These are phyloP conservation scores for Chernovozyma aurita DNA, from an alignment of 1,139 yeast species.

Conservation along the genomic window DNA sequence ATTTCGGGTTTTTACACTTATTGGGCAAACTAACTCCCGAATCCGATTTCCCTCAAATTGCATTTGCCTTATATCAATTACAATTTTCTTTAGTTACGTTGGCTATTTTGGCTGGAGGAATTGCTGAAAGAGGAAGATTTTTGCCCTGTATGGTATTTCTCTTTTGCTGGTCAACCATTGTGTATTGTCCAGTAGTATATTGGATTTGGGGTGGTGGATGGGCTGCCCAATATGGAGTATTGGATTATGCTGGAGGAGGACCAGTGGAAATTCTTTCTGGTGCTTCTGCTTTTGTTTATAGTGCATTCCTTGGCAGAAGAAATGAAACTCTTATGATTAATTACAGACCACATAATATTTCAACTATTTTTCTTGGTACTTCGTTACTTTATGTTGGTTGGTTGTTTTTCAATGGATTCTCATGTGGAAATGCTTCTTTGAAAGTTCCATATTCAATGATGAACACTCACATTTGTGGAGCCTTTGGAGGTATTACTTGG, in stretches of 20 bases:
- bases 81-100: slow-evolving; percentile 88
- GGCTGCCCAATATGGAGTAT: slow-evolving; percentile 85
- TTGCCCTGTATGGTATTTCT: slow-evolving; percentile 79
- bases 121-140: slow-evolving; percentile 87
- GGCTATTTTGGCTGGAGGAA: slow-evolving; percentile 90
- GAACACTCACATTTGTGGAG: slow-evolving; percentile 88
- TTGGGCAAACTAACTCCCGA: slow-evolving; percentile 46
- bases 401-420: slow-evolving; percentile 86
- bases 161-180: slow-evolving; percentile 86
- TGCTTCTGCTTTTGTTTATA: slow-evolving; percentile 82
- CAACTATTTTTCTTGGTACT: slow-evolving; percentile 79
- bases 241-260: slow-evolving; percentile 98
- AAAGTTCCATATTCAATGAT: slow-evolving; percentile 80
- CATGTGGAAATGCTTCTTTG: slow-evolving; percentile 61
- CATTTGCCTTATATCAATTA: slow-evolving; percentile 83
- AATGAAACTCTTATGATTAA: slow-evolving; percentile 80
- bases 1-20: slow-evolving; percentile 75
- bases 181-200: slow-evolving; percentile 87
- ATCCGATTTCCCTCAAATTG: slow-evolving; percentile 69
- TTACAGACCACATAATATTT: slow-evolving; percentile 92
- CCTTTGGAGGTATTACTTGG: slow-evolving; percentile 92
- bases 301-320: slow-evolving; percentile 78
- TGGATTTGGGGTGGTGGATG: slow-evolving; percentile 98
- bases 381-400: slow-evolving; percentile 66
- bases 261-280: slow-evolving; percentile 94